A percentile compares a stretch with the other conserved stretches of the same genome.
phyloP scores from a whole-genome alignment of 2,329 filamentous ascomycete species.

The Malbranchea zuffiana region DNA sequence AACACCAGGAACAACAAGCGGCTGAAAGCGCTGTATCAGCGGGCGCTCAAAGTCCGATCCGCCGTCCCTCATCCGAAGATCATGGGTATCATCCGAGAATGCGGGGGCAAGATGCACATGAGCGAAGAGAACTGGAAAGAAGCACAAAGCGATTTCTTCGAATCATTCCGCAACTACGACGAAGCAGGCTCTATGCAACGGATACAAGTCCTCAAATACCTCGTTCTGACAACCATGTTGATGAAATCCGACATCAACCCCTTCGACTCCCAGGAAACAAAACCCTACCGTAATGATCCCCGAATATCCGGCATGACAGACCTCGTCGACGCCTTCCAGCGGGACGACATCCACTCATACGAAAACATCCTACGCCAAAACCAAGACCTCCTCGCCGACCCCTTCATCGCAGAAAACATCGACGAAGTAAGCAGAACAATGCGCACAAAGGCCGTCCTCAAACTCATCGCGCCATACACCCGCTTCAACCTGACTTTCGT shows the following conservation, averaged over 20 bases:
- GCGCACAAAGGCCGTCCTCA: constrained; percentile 89
- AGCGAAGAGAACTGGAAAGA: constrained; percentile 98
- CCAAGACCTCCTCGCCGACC: constrained; percentile 77
- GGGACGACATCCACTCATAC: constrained; percentile 86
- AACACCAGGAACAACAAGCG: constrained; percentile 97
- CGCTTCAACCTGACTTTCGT: constrained; percentile 83
- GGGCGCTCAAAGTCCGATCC: constrained; percentile 84
- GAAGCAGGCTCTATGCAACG: constrained; percentile 92
- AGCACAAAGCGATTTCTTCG: constrained; percentile 94
- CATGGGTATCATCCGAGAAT: constrained; percentile 98
- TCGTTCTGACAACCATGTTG: constrained; percentile 92
- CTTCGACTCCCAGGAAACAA: constrained; percentile 96
- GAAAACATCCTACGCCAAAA: constrained; percentile 79
- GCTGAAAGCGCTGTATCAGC: constrained; percentile 83
- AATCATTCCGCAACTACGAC: constrained; percentile 97
- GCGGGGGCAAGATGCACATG: constrained; percentile 99
- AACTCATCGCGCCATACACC: constrained; percentile 88
- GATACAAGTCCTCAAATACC: constrained; percentile 94
- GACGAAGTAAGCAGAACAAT: constrained; percentile 98
- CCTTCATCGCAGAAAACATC: constrained; percentile 97
- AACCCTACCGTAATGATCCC: constrained; percentile 92
- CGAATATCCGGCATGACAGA: constrained; percentile 96
- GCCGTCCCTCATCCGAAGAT: constrained; percentile 97
- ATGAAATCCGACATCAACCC: constrained; percentile 99
- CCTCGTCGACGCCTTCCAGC: constrained; percentile 89